phyloP scores from a whole-genome alignment of 129 eudicot species.

The Centella asiatica region DNA sequence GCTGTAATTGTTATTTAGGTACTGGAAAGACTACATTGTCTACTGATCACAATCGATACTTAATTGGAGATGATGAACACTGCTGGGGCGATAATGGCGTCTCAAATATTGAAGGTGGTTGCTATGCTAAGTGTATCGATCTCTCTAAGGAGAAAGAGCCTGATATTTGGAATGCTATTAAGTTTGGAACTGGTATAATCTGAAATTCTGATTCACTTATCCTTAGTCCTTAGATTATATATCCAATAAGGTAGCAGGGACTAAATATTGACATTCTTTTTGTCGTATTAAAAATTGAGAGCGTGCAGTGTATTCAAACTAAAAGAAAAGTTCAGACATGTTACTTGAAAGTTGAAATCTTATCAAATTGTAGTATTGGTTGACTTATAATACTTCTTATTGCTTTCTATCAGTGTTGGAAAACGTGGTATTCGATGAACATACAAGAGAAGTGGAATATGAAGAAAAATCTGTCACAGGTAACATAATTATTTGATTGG shows the following conservation, averaged over 20 bases:
- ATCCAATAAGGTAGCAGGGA: neutral
- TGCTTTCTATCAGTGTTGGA: slow-evolving; percentile 49
- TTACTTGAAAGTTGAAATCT: neutral
- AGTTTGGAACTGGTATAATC: slow-evolving; percentile 84
- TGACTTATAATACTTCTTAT: neutral
- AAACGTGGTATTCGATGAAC: slow-evolving; percentile 89
- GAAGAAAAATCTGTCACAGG: slow-evolving; percentile 88
- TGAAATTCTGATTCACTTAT: too few species aligned
- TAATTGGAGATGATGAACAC: slow-evolving; percentile 95
- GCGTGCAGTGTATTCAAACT: neutral
- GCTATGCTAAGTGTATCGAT: slow-evolving; percentile 98
- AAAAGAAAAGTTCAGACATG: neutral
- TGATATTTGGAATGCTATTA: slow-evolving; percentile 96
- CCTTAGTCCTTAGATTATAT: neutral
- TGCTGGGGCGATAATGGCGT: slow-evolving; percentile 95
- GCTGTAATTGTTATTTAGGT: slow-evolving; percentile 31
- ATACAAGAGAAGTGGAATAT: slow-evolving; percentile 74
- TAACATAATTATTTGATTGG: slow-evolving; percentile 15
- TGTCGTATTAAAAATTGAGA: neutral
- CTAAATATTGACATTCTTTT: neutral
- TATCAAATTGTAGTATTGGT: neutral
- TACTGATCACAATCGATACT: slow-evolving; percentile 84
- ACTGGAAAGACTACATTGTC: slow-evolving; percentile 96
- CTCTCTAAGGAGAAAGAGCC: slow-evolving; percentile 90
- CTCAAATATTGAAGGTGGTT: slow-evolving; percentile 96